Evolutionary conservation across 1,284 basidiomycete species (phyloP), one percentile per base, ranked within the genome.

Genomic region (Trametes polyzona): DNA sequence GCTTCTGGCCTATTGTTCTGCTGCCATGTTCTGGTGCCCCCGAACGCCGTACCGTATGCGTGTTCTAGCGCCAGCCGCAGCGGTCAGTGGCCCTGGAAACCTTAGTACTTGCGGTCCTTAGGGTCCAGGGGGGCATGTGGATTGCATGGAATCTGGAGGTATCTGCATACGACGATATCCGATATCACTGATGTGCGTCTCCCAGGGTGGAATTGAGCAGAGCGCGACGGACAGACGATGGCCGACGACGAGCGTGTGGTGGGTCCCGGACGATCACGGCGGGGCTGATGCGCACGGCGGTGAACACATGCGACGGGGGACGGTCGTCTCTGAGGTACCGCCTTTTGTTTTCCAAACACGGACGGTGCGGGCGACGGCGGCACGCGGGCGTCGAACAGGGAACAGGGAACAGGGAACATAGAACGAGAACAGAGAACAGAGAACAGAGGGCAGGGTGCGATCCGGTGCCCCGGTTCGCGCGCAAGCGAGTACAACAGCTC

Each of bases 331-430:
- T 9, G n/a, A n/a, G n/a, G 61, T 46, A 63, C 52, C 58, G 62
- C 62, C 61, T 59, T 59, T 63, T 63, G 62, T 63, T 61, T 63
- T 57, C 58, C 56, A 58, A 57, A 63, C 62, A 56, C 47, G 49
- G 57, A 12, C 44, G 21, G 40, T 14, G 35, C 37, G 39, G 36
- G 40, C 53, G 51, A 49, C 36, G n/a, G n/a, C n/a, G n/a, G n/a
- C 33, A 35, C 12, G 33, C 33, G 33, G 33, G 11, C 33, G 33
- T 35, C 17, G n/a, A n/a, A n/a, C n/a, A n/a, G n/a, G n/a, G n/a
- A n/a, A n/a, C n/a, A n/a, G n/a, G n/a, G n/a, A n/a, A n/a, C n/a
- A n/a, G n/a, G n/a, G n/a, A n/a, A n/a, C n/a, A n/a, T n/a, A n/a
- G n/a, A n/a, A n/a, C n/a, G n/a, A n/a, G n/a, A n/a, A n/a, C n/a